Evolutionary conservation across 208 protist species (phyloP), one percentile per base, ranked within the genome.

Genomic region (Trypanosoma scelopori): DNA sequence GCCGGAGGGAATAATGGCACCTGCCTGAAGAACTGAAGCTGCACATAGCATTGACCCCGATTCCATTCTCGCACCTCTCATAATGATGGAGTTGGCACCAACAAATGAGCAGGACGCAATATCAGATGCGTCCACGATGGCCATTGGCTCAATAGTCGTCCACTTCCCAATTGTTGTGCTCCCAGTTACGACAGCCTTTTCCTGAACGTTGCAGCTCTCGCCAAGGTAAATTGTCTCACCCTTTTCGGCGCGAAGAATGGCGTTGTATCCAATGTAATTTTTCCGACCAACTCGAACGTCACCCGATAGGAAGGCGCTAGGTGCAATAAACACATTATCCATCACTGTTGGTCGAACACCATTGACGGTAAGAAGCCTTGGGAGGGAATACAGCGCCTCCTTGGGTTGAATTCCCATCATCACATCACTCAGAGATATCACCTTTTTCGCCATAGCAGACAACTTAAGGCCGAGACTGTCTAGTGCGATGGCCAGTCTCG

Each of bases 251-350:
- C 90, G 86, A 50, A 96, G 68, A 66, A 92, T 89, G 23, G 85
- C 83, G 66, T 96, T 93, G 68, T 96, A 96, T 3, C 90, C 90
- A 62, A 96, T 93, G 72, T 93, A 93, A 55, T 93, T 93, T 66
- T 96, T 96, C 20, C 90, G 70, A 1, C 87, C 90, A 41, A 96
- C 72, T 49, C 86, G 84, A 20, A 96, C 90, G 63, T 96, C 87
- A 35, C 90, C 90, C 1, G 83, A 84, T 0, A 96, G 61, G 43
- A 96, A 60, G 0, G 90, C 90, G 60, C 85, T 92, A 25, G 90
- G 90, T 3, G 90, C 90, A 62, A 96, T 87, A 64, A 96, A 92
- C 23, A 87, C 89, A 72, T 96, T 96, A 69, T 96, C 90, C 79
- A 84, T 89, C 16, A 96, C 85, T 12, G 78, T 81, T 18, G 90